Base-by-base conservation (phyloP, 495 filamentous ascomycete species). In the Terfezia claveryi region DNA sequence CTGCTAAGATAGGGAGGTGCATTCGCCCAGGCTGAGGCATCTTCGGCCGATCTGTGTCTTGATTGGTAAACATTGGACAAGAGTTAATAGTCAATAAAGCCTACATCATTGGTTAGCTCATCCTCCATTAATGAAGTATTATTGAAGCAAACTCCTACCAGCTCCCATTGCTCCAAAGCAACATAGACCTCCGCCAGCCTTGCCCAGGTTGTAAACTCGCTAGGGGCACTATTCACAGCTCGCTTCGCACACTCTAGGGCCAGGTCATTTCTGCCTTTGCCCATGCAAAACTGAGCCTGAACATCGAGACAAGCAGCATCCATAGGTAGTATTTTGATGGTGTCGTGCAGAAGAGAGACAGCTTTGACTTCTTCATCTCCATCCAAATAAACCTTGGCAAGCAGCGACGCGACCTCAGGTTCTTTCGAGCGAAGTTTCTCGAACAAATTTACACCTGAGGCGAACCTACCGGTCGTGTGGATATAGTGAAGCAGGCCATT, bases 31-130 rank as follows among this genome's bases (percentile, higher is more conserved):
- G 87, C 59, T 91, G 85, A 17, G 91, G 91, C 82, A 94, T 87
- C 55, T 88, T 74, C 16, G 91, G 91, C 8, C 85, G 79, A 66
- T 98, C 91, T 61, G 94, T 95, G 67, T 98, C 91, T 66, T 95
- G 89, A 68, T 96, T 95, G 8, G 91, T 96, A 67, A 98, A 98
- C 91, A 98, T 98, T 4, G 91, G 91, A 59, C 92, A 98, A 4
- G 89, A 95, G 69, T 98, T 98, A n/a, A 98, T 73, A 6, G 92
- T 98, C 9, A 94, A 78, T 16, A 98, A 74, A 2, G 92, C 91
- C 51, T 79, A 74, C 12, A 27, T 12, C 20, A 49, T 20, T 49
- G 44, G 14, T 49, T n/a, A 49, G 9, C 14, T n/a, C 8, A 2
- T n/a, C 44, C 14, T 49, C 20, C 44, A 14, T 49, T 49, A 20